A percentile compares a stretch with the other conserved stretches of the same genome.
Evolutionary conservation across 805 yeast species (phyloP).

Genomic region (Huiozyma sinensis): DNA sequence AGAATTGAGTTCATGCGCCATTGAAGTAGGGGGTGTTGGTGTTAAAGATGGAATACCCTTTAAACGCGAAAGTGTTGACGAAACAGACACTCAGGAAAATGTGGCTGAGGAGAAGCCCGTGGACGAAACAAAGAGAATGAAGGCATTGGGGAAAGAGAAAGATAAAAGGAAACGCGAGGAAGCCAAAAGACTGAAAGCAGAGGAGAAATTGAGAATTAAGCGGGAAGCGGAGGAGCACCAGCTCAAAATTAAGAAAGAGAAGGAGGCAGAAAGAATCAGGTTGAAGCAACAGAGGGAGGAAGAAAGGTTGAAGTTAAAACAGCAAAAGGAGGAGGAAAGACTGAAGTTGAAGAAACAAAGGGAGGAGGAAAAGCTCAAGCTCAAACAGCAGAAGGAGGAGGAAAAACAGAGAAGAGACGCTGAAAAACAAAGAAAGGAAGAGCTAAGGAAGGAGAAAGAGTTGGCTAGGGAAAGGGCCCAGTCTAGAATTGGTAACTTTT

Average conservation of each 20-base stretch:
- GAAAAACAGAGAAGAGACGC: slow-evolving; percentile 13
- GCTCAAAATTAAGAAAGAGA: slow-evolving; percentile 25
- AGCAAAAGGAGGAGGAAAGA: slow-evolving; percentile 27
- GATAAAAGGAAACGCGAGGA: slow-evolving; percentile 7
- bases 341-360: slow-evolving; percentile 13
- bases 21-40: too few relatives aligned
- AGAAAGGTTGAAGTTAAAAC: slow-evolving; percentile 26
- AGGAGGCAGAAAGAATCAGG: slow-evolving; percentile 21
- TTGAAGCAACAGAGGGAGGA: slow-evolving; percentile 12
- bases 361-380: slow-evolving; percentile 13
- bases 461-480: slow-evolving; percentile 30
- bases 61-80: neutral
- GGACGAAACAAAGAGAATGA: neutral
- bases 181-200: slow-evolving; percentile 8
- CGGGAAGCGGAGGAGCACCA: slow-evolving; percentile 8
- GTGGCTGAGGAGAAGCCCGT: neutral
- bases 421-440: slow-evolving; percentile 17
- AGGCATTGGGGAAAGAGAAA: slow-evolving; percentile 1
- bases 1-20: too few relatives aligned
- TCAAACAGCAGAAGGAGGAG: slow-evolving; percentile 11
- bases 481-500: slow-evolving; percentile 29
- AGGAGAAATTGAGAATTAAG: slow-evolving; percentile 19
- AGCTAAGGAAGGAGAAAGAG: slow-evolving; percentile 21
- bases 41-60: too few relatives aligned
- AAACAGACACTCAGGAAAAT: neutral